Base-by-base conservation (phyloP, 1,139 yeast genomes). In the Scheffersomyces stambukii region DNA sequence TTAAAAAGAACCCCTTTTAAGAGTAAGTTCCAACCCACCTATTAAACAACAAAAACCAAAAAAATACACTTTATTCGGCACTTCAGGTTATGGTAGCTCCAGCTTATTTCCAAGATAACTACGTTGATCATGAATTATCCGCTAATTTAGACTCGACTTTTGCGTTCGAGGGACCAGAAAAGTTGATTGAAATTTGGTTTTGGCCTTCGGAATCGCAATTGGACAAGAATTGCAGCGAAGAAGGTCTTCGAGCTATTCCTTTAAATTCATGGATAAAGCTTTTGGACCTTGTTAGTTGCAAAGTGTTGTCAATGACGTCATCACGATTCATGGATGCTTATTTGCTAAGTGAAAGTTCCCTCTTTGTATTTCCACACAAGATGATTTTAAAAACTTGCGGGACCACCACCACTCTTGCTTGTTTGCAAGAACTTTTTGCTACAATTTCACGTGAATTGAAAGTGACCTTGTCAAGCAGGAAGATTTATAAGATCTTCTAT, bases 121-220 rank as follows among this genome's bases (percentile, higher is more conserved):
- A 68, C 48, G 76, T 82, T 46, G 86, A 86, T 54, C 86, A 81
- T 56, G 83, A 79, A 41, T 63, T 84, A 30, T 79, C 94, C n/a
- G 80, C 80, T 28, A 71, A 74, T 42, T 62, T 88, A 42, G 96
- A 89, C 58, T 86, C 96, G 18, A 70, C 94, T 12, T 81, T 77
- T 51, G 96, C 96, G 3, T 89, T 89, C 53, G 97, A 89, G 62
- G 98, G 98, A 8, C 97, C 98, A 13, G 98, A 91, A 57, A 91
- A 91, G 59, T 68, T 91, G 35, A 65, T 91, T 29, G 96, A 91
- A 53, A 66, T 91, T 36, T 89, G 96, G 96, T 81, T 88, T 50
- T 79, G 79, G 52, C 50, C 64, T 13, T 48, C 61, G 7, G 12
- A 13, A 8, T 7, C 12, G 13, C 61, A 57, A 23, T 36, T 45